Evolutionary conservation across 345 rosid genomes (phyloP), one percentile per base, ranked within the genome.

Genomic region (Bruguiera sexangula): DNA sequence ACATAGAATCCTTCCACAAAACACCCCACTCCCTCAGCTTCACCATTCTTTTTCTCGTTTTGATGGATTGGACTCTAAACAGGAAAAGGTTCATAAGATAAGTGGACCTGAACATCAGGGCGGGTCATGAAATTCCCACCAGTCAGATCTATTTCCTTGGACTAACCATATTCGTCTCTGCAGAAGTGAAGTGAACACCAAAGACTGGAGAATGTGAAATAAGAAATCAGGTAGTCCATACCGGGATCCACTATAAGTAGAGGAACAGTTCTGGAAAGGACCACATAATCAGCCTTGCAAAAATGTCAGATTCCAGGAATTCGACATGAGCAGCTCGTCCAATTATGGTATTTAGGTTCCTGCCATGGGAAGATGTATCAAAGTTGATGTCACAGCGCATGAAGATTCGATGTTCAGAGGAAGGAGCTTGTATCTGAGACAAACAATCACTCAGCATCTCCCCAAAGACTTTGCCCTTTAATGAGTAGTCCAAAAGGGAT

Each of bases 261-360:
- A 73, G 76, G 64, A 93, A 93, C 6, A 89, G 43, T 68, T 89
- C 90, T 0, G 82, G 91, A 76, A 88, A 93, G 51, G 98, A 93
- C 96, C 98, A 88, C 94, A 93, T 91, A 52, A 93, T 82, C 84
- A 91, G 88, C 79, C 84, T 86, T 34, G 89, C 89, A 73, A 84
- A 93, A 64, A 82, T 69, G 75, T 93, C 97, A 0, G 97, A 83
- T 71, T 93, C 97, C 72, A 93, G 80, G 75, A 93, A 93, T 79
- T 93, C 96, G 0, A 91, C 87, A 79, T 93, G 98, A 53, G 98
- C 98, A 66, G 98, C 96, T 62, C 97, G 82, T 21, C 98, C 98
- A 0, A 93, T 91, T 59, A 93, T 76, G 24, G 94, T 72, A 84
- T 93, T 89, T 51, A 93, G 76, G 84, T 82, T 93, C 82, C 83